These are phyloP conservation scores for Boletellus ananiceps DNA, from an alignment of 768 basidiomycete species.

Conservation along the genomic window DNA sequence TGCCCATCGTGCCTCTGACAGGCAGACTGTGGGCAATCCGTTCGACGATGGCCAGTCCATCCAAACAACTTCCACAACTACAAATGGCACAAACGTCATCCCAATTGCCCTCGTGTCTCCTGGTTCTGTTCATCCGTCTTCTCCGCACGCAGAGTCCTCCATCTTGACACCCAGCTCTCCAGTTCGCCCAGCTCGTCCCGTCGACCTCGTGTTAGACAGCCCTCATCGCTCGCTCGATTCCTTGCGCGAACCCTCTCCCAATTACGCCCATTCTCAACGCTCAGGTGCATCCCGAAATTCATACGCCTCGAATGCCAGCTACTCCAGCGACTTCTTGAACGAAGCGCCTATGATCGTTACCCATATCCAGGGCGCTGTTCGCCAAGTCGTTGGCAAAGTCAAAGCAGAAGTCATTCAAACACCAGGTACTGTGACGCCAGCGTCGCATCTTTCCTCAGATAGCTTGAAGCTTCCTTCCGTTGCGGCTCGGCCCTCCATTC, in stretches of 20 bases:
- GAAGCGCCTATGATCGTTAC: conserved; percentile 83
- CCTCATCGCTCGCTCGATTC: conserved; percentile 58
- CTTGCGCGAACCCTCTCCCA: conserved; percentile 33
- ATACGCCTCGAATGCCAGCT: conserved; percentile 71
- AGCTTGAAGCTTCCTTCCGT: conserved; percentile 39
- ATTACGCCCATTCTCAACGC: conserved; percentile 44
- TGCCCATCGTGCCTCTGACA: conserved; percentile 15
- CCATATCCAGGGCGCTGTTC: conserved; percentile 53
- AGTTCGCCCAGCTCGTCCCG: conserved; percentile 52
- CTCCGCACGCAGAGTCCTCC: conserved; percentile 31
- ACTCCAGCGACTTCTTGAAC: conserved; percentile 71
- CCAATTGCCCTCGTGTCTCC: conserved; percentile 78
- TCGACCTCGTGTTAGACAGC: conserved; percentile 57
- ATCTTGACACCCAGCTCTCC: conserved; percentile 36
- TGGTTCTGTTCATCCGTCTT: conserved; percentile 37
- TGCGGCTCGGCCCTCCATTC: conserved; percentile 40
- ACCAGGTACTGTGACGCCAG: conserved; percentile 35
- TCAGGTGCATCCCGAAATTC: conserved; percentile 62
- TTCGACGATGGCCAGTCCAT: conserved; percentile 78
- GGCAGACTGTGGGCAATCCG: conserved; percentile 48
- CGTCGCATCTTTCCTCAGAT: conserved; percentile 30
- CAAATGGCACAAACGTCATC: conserved; percentile 80
- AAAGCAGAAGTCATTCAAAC: conserved; percentile 77
- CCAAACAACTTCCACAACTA: conserved; percentile 66
- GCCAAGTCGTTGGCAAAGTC: conserved; percentile 71